Evolutionary conservation across 2,329 filamentous ascomycete species (phyloP).

Genomic region (Fusarium palustre): DNA sequence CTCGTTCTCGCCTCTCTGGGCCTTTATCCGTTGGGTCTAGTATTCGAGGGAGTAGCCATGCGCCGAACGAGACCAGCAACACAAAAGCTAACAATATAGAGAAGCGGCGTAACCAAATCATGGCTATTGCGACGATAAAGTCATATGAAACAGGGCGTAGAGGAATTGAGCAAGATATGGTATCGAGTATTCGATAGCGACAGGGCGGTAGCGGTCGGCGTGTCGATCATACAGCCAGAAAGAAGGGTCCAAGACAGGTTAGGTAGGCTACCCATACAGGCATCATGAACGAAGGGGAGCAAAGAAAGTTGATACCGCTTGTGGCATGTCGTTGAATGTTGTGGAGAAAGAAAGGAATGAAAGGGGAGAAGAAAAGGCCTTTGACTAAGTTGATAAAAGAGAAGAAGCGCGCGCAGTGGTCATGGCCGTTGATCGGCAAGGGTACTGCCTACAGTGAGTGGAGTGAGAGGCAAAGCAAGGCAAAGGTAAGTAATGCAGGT

Average conservation of each 20-base stretch:
- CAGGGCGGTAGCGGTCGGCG: neutral
- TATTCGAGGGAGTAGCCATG: constrained; percentile 64
- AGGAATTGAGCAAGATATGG: neutral
- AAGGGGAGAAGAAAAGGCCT: constrained; percentile 16
- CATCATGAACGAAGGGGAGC: constrained; percentile 44
- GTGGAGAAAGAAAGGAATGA: constrained; percentile 9
- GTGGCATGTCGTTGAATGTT: constrained; percentile 39
- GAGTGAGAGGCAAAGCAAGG: neutral
- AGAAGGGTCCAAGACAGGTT: constrained; percentile 21
- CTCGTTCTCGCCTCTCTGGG: constrained; percentile 70
- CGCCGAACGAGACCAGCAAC: constrained; percentile 59
- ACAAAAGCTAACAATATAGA: constrained; percentile 56
- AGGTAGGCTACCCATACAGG: constrained; percentile 50
- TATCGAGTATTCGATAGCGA: constrained; percentile 20
- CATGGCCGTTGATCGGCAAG: constrained; percentile 29
- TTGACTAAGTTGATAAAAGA: constrained; percentile 5
- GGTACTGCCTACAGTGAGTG: constrained; percentile 16
- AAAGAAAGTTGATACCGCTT: constrained; percentile 42
- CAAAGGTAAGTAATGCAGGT: constrained; percentile 21
- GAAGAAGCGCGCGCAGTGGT: constrained; percentile 22
- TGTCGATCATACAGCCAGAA: constrained; percentile 18
- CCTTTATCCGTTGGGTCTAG: constrained; percentile 74
- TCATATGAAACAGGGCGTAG: constrained; percentile 10
- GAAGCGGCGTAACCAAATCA: constrained; percentile 62
- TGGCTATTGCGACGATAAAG: constrained; percentile 41